Conservation (phyloP, 148 eudicot species). For the Beta vulgaris region DNA sequence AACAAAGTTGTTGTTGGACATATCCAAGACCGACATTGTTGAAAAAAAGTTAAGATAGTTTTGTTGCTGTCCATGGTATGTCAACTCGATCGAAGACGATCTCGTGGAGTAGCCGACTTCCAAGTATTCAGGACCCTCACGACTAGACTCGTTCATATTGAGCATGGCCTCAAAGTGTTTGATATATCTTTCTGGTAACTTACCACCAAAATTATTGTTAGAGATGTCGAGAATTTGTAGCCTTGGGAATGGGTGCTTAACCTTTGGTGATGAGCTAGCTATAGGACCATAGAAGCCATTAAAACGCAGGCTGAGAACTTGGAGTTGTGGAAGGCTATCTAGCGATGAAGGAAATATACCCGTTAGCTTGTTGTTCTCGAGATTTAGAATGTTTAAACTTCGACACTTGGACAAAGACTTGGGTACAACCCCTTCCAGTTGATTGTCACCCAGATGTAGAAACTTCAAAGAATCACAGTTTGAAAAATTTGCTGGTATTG, state of each 20-base stretch:
- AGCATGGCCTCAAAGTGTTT: conserved; percentile 20
- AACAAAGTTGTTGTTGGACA: not conserved
- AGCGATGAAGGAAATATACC: conserved; percentile 25
- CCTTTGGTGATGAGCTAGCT: not conserved
- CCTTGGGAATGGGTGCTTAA: not conserved
- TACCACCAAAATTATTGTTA: conserved; percentile 6
- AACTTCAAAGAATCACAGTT: not conserved
- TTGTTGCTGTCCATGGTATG: not conserved
- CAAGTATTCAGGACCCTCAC: conserved; percentile 2
- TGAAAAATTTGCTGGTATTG: too few species aligned
- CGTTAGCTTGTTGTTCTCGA: conserved; percentile 9
- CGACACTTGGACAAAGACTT: conserved; percentile 2
- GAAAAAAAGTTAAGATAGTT: not conserved
- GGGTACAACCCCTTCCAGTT: conserved; percentile 22
- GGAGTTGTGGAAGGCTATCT: conserved; percentile 15
- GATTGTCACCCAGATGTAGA: conserved; percentile 23
- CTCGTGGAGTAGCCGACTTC: conserved; percentile 16
- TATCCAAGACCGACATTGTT: not conserved
- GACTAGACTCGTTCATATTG: not conserved
- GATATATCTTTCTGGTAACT: conserved; percentile 9
- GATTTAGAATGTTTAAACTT: conserved; percentile 15
- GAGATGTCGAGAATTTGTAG: conserved; percentile 29
- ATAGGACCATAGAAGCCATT: conserved; percentile 17
- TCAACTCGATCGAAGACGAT: not conserved
- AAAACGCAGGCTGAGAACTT: conserved; percentile 17